Base-by-base conservation (phyloP, 2,329 filamentous ascomycete genomes). In the Hymenoscyphus linearis region DNA sequence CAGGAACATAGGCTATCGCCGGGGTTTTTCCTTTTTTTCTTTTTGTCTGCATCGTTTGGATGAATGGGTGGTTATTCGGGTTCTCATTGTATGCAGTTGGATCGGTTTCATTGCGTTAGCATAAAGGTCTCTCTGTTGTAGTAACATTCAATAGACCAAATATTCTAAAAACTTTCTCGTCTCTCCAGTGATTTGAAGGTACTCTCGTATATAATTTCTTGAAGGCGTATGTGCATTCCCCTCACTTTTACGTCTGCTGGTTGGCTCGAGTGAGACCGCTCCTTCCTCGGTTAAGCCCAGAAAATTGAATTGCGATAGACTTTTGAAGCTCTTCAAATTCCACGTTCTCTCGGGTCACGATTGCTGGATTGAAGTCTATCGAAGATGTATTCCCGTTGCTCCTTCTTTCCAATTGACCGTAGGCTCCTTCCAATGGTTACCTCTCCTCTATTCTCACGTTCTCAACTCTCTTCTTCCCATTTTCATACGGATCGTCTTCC, bases 391-490 rank as follows among this genome's bases (percentile, higher is more conserved):
- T 25, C 10, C 14, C 22, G n/a, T 53, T 25, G 59, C 53, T 25
- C 61, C 44, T 64, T 63, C 62, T 58, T 26, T 36, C 9, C 13
- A 35, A 36, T 22, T 16, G 10, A 22, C 10, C 7, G 5, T 2
- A 52, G 12, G 34, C 27, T 22, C 35, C 35, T 59, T 27, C 55
- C 36, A 12, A 37, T 13, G 3, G 72, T 62, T 76, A 77, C 27
- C 57, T 60, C 10, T 47, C n/a, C 14, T 47, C 40, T 25, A n/a
- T 47, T 47, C 14, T 16, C 56, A 26, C 22, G 47, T 54, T 60
- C 61, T 35, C 62, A 50, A n/a, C 57, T 75, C 57, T 69, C 68
- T 64, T 77, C 57, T 68, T 68, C 64, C 6, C 78, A 76, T 54
- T 57, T 61, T 60, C 54, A 54, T 61, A 27, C 54, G 58, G 52